Evolutionary conservation across 371 early-diverging fungal genomes (phyloP), one percentile per base, ranked within the genome.

Genomic region (Batkoa obscura): DNA sequence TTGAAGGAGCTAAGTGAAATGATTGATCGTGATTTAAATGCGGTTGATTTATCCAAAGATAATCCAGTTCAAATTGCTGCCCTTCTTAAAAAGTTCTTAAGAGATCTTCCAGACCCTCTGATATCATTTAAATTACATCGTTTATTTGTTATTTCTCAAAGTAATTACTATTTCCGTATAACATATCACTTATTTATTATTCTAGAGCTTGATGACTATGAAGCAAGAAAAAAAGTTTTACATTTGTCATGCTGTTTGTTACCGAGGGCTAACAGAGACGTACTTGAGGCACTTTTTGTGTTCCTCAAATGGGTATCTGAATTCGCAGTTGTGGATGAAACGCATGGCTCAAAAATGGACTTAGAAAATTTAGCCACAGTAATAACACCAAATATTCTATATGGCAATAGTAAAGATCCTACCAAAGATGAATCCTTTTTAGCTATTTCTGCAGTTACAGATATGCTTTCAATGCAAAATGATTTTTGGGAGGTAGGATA

Each of bases 81-180:
- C 0, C 67, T 96, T 43, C 65, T 96, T 60, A 94, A 94, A 59
- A 88, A 87, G 64, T 96, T 87, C 59, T 63, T 94, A 58, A 80
- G 95, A n/a, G 92, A 94, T 43, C 59, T 94, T 54, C 95, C 97
- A 0, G 95, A 96, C 49, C 97, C 97, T 1, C 67, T 96, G 23
- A 66, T 96, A 57, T 89, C 95, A 4, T 89, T 80, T 66, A 76
- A 81, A 59, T 69, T 94, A 46, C 80, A 88, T 62, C 71, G 76
- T 10, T 63, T 94, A 15, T 90, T 96, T 62, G 65, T 90, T 36
- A 68, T 71, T 1, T 76, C 85, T 42, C 83, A 81, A 59, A 81
- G 86, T 85, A 76, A 69, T 69, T 57, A 3, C 42, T 43, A 36
- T 23, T 23, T 43, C 30, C 50, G 38, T 51, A 43, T 39, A 5